Evolutionary conservation across 768 basidiomycete species (phyloP).

Genomic region (Russula brevipes): DNA sequence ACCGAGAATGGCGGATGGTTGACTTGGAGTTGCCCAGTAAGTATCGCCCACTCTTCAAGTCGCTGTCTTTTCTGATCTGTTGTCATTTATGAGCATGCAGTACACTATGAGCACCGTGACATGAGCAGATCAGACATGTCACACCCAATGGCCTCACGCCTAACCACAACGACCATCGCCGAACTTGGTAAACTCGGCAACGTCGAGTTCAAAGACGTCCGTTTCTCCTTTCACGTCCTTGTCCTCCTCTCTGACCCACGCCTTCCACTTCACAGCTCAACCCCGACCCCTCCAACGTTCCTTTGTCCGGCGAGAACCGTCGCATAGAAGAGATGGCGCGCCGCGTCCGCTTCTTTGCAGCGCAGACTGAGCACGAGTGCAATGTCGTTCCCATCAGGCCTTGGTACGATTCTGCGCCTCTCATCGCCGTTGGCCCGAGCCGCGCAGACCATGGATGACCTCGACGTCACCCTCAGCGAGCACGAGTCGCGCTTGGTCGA

Average conservation of each 20-base stretch:
- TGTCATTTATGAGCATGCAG: too few species aligned
- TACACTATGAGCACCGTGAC: too few species aligned
- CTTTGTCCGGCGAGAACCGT: constrained; percentile 90
- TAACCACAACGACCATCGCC: constrained; percentile 53
- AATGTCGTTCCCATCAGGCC: constrained; percentile 80
- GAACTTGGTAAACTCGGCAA: constrained; percentile 93
- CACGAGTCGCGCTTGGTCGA: constrained; percentile 78
- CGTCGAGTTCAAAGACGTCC: constrained; percentile 95
- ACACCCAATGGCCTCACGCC: too few species aligned
- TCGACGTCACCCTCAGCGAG: constrained; percentile 80
- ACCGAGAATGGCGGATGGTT: too few species aligned
- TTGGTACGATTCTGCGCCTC: constrained; percentile 77
- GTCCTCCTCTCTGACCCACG: neutral
- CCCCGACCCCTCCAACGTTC: constrained; percentile 96
- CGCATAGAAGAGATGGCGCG: constrained; percentile 95
- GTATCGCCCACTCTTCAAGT: too few species aligned
- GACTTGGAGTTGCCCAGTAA: too few species aligned
- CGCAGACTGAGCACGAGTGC: constrained; percentile 82
- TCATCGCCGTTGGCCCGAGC: constrained; percentile 89
- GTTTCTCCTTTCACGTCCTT: constrained; percentile 28
- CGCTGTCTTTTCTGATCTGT: too few species aligned
- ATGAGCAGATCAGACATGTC: too few species aligned
- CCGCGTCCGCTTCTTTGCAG: constrained; percentile 82
- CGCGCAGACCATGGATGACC: constrained; percentile 89
- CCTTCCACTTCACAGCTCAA: constrained; percentile 60